phyloP scores from a whole-genome alignment of 352 stramenopile genomes.

The Phytophthora hybrid region DNA sequence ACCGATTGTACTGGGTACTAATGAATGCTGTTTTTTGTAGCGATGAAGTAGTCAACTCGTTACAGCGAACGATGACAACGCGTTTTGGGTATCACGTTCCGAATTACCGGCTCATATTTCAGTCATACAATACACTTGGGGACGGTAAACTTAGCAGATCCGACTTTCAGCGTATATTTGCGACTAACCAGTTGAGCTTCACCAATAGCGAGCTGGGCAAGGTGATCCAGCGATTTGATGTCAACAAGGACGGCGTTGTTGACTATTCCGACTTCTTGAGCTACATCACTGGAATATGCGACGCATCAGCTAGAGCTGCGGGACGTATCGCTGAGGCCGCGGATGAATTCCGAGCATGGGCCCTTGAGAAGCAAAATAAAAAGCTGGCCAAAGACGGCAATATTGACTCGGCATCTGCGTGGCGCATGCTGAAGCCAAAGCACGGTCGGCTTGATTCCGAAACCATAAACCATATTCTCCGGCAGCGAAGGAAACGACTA shows the following conservation, averaged over 20 bases:
- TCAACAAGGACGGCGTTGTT: constrained; percentile 79
- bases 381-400: constrained; percentile 82
- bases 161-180: constrained; percentile 81
- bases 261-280: constrained; percentile 84
- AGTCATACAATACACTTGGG: constrained; percentile 74
- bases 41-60: constrained; percentile 66
- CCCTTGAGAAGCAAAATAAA: constrained; percentile 79
- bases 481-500: constrained; percentile 61
- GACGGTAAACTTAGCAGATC: constrained; percentile 72
- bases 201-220: constrained; percentile 77
- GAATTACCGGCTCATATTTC: constrained; percentile 83
- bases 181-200: constrained; percentile 73
- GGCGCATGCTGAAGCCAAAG: constrained; percentile 72
- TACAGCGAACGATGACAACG: constrained; percentile 78
- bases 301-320: constrained; percentile 62
- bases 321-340: constrained; percentile 64
- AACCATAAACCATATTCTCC: constrained; percentile 70
- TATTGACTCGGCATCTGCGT: constrained; percentile 80
- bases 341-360: constrained; percentile 75
- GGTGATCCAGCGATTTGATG: constrained; percentile 84
- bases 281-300: constrained; percentile 81
- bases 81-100: constrained; percentile 65
- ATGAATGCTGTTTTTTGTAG: constrained; percentile 31
- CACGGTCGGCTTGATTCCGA: constrained; percentile 58
- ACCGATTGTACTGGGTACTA: background rate